A percentile compares a stretch with the other conserved stretches of the same genome.
phyloP scores from a whole-genome alignment of 495 filamentous ascomycete genomes.

The Clavariopsis aquatica region DNA sequence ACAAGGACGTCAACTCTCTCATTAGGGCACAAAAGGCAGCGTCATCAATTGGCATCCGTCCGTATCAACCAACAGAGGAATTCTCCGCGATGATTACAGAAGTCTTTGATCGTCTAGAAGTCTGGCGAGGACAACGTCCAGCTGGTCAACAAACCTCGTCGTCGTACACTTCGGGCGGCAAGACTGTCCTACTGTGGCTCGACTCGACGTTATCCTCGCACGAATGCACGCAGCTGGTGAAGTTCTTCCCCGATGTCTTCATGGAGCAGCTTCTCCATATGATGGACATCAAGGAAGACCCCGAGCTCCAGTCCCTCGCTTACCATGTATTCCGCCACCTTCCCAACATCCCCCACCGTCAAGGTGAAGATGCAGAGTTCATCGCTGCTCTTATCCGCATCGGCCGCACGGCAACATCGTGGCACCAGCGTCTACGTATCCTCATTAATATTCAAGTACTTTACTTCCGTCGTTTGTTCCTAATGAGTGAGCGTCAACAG shows the following conservation, averaged over 20 bases:
- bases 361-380: constrained; percentile 80
- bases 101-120: constrained; percentile 78
- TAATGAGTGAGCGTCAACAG: constrained; percentile 76
- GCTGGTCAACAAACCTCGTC: constrained; percentile 92
- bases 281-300: constrained; percentile 99
- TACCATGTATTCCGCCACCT: constrained; percentile 98
- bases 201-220: constrained; percentile 86
- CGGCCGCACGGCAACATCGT: constrained; percentile 80
- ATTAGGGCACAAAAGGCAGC: constrained; percentile 74
- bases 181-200: constrained; percentile 94
- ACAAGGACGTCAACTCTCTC: constrained; percentile 70
- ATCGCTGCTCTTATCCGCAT: constrained; percentile 85
- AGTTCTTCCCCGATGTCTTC: constrained; percentile 87
- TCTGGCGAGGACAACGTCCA: constrained; percentile 80
- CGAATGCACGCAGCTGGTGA: constrained; percentile 87
- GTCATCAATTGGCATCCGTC: constrained; percentile 81
- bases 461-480: constrained; percentile 95
- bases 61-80: constrained; percentile 75
- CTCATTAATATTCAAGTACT: constrained; percentile 99
- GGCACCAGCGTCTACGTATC: constrained; percentile 96
- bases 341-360: constrained; percentile 90
- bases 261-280: constrained; percentile 93
- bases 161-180: constrained; percentile 92
- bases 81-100: constrained; percentile 70
- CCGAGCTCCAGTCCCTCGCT: constrained; percentile 88